A percentile compares a stretch with the other conserved stretches of the same genome.
Evolutionary conservation across 2,329 filamentous ascomycete genomes (phyloP).

Genomic region (Proliferodiscus dingleyae): DNA sequence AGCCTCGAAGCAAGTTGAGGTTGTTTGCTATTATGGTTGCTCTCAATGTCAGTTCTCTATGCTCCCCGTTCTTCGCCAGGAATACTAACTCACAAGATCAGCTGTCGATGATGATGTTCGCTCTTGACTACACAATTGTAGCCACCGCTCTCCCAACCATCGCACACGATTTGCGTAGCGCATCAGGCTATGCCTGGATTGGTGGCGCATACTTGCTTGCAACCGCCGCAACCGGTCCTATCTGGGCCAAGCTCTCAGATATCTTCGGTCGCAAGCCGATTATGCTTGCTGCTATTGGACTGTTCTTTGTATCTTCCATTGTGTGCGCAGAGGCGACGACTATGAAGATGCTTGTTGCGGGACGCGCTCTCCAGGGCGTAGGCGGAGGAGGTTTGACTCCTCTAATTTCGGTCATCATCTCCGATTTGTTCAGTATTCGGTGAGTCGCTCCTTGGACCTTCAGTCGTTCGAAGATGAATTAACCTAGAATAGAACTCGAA

Average conservation of each 20-base stretch:
- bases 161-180: conserved; percentile 36
- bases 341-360: conserved; percentile 58
- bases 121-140: conserved; percentile 31
- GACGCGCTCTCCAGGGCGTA: conserved; percentile 57
- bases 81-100: background rate
- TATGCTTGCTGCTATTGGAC: conserved; percentile 53
- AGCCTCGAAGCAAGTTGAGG: background rate
- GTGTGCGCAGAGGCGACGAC: conserved; percentile 52
- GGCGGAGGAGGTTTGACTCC: conserved; percentile 60
- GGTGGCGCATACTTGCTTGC: conserved; percentile 41
- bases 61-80: background rate
- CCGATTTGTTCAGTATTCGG: conserved; percentile 56
- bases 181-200: conserved; percentile 48
- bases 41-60: background rate
- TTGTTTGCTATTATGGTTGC: background rate
- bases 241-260: conserved; percentile 56
- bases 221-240: conserved; percentile 41
- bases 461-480: background rate
- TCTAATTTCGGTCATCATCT: conserved; percentile 60
- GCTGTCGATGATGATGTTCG: background rate
- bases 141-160: conserved; percentile 38
- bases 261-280: conserved; percentile 64
- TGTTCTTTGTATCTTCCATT: conserved; percentile 59
- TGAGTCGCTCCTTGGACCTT: background rate
- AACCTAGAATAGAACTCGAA: background rate